Evolutionary conservation across 129 eudicot genomes (phyloP), one percentile per base, ranked within the genome.

Genomic region (Chrysanthemum makinoi): DNA sequence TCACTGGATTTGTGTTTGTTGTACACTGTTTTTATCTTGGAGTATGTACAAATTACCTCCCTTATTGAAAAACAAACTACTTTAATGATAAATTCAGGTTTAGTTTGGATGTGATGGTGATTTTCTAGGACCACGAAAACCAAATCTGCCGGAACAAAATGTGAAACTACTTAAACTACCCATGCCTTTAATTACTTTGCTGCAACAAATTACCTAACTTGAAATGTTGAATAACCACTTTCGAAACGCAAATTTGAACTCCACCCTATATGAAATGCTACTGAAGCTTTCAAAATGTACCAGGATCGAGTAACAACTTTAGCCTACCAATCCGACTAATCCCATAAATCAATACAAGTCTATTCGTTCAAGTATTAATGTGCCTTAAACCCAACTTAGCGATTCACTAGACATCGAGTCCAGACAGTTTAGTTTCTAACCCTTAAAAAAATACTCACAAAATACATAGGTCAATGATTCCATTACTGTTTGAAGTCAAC

Each of bases 401-500:
- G 56, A 51, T n/a, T 51, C 56, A 51, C 15, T 3, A 51, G 16
- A 51, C 56, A 52, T 52, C 57, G 9, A 52, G 18, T 52, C 18
- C 18, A 4, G 57, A 52, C 18, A 5, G 7, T 15, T 52, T 17
- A 15, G 57, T n/a, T 51, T 28, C 49, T 2, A 24, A 26, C 26
- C n/a, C 48, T 16, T 4, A 52, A 51, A n/a, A 24, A 68, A 20
- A 1, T 26, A n/a, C 52, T 22, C 19, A 47, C 14, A 47, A 17
- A 49, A n/a, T 9, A 50, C 62, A 49, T 1, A 73, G 43, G 53
- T 52, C 10, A 50, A 62, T 50, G 35, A 1, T 65, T 65, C 9
- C 13, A 51, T 52, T 56, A 74, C 8, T 51, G 47, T 72, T 56
- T 39, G 44, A 12, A 52, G 28, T n/a, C 17, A 55, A 55, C 59